Conservation (phyloP, 768 basidiomycete species). For the Suillus fuscotomentosus region DNA sequence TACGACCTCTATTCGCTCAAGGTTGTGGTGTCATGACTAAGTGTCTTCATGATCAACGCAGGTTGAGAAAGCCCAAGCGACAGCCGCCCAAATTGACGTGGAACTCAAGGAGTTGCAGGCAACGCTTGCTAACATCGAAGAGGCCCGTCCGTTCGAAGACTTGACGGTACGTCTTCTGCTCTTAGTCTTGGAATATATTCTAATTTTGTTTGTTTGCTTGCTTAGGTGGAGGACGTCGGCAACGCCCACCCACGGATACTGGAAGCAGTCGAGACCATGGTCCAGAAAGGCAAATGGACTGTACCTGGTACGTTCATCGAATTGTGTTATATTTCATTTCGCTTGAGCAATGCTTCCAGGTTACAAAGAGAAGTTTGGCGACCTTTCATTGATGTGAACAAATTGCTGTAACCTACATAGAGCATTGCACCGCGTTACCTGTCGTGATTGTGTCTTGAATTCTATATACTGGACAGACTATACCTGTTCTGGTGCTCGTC, state of each 20-base stretch:
- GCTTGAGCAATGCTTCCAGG: conserved; percentile 39
- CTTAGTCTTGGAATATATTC: neutral
- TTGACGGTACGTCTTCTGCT: conserved; percentile 67
- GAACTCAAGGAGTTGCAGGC: conserved; percentile 90
- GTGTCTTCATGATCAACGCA: conserved; percentile 28
- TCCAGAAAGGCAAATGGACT: conserved; percentile 98
- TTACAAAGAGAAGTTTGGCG: conserved; percentile 96
- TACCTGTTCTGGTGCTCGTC: neutral
- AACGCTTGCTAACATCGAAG: conserved; percentile 95
- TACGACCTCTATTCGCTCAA: conserved; percentile 41
- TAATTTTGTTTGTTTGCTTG: neutral
- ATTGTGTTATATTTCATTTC: neutral
- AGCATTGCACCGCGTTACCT: neutral
- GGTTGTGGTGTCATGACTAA: neutral
- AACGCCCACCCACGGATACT: conserved; percentile 90
- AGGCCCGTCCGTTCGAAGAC: conserved; percentile 96
- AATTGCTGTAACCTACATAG: conserved; percentile 18
- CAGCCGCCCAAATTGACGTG: conserved; percentile 83
- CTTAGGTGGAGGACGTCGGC: conserved; percentile 83
- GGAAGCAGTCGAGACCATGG: conserved; percentile 90
- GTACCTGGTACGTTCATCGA: conserved; percentile 72
- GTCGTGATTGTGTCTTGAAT: neutral
- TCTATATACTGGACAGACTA: neutral
- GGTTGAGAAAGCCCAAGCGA: conserved; percentile 89
- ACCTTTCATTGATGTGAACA: conserved; percentile 84